A percentile compares a stretch with the other conserved stretches of the same genome.
Evolutionary conservation across 2,329 filamentous ascomycete species (phyloP).

Genomic region (Macroventuria anomochaeta): DNA sequence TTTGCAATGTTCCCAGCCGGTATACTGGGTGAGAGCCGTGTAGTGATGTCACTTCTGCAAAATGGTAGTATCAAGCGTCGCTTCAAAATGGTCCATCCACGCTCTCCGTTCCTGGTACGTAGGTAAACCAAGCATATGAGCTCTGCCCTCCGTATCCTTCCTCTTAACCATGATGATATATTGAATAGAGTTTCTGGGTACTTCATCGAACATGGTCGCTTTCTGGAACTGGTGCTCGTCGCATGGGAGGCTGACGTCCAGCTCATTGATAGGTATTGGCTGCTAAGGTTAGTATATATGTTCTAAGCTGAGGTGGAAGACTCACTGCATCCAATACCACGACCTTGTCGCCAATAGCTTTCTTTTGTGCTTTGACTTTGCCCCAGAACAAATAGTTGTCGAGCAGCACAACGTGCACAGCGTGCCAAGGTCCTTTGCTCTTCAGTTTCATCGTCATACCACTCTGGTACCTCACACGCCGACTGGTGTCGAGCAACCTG

Average conservation of each 20-base stretch:
- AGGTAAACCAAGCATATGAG: constrained; percentile 29
- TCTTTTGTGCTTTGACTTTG: constrained; percentile 32
- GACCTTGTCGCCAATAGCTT: constrained; percentile 15
- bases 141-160: constrained; percentile 17
- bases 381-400: constrained; percentile 44
- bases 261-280: constrained; percentile 28
- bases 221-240: constrained; percentile 30
- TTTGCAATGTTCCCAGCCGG: constrained; percentile 1
- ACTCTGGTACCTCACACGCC: constrained; percentile 34
- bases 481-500: constrained; percentile 20
- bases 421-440: constrained; percentile 40
- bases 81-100: constrained; percentile 28
- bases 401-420: constrained; percentile 37
- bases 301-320: neutral
- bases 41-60: neutral
- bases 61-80: neutral
- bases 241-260: constrained; percentile 20
- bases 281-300: constrained; percentile 9
- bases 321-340: constrained; percentile 30
- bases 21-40: no score
- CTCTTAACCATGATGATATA: constrained; percentile 30
- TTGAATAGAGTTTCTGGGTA: constrained; percentile 31
- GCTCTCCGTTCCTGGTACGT: constrained; percentile 23
- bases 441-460: constrained; percentile 37
- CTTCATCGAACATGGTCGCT: constrained; percentile 36